A percentile compares a stretch with the other conserved stretches of the same genome.
These are phyloP conservation scores for Gossypium rotundifolium DNA, from an alignment of 345 rosid genomes.

Conservation along the genomic window DNA sequence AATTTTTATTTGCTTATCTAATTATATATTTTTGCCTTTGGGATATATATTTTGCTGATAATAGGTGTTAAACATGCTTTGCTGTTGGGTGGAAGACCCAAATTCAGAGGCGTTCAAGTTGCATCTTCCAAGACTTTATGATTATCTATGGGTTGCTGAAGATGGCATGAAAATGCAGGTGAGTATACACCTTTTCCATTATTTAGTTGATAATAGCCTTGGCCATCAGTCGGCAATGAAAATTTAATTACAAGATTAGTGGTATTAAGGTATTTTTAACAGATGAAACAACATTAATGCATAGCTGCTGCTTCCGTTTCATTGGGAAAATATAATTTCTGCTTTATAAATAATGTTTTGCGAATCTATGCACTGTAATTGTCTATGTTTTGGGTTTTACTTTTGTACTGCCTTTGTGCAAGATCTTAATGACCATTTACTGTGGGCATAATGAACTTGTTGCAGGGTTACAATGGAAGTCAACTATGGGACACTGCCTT, in stretches of 20 bases:
- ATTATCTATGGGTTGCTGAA: slow-evolving; percentile 93
- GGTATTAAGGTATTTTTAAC: background rate
- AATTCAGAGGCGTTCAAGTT: slow-evolving; percentile 90
- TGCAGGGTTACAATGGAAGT: slow-evolving; percentile 97
- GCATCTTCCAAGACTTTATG: slow-evolving; percentile 82
- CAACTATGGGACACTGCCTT: slow-evolving; percentile 94
- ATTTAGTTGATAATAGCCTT: background rate
- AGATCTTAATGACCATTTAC: slow-evolving; percentile 13
- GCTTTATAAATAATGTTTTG: background rate
- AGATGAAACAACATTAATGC: background rate
- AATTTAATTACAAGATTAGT: background rate
- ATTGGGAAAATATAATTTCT: background rate
- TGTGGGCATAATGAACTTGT: slow-evolving; percentile 11
- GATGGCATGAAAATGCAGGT: slow-evolving; percentile 99
- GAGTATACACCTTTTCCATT: background rate
- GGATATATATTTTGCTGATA: slow-evolving; percentile 5
- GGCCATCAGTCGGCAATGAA: background rate
- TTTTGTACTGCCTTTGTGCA: background rate
- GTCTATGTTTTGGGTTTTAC: background rate
- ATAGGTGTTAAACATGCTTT: slow-evolving; percentile 93
- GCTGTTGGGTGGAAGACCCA: slow-evolving; percentile 98
- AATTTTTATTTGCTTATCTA: background rate
- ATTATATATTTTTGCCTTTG: background rate
- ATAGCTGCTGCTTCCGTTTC: background rate
- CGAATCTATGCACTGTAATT: slow-evolving; percentile 1